These are phyloP conservation scores for Cryptosporidium xiaoi DNA, from an alignment of 169 alveolate species.

Conservation along the genomic window DNA sequence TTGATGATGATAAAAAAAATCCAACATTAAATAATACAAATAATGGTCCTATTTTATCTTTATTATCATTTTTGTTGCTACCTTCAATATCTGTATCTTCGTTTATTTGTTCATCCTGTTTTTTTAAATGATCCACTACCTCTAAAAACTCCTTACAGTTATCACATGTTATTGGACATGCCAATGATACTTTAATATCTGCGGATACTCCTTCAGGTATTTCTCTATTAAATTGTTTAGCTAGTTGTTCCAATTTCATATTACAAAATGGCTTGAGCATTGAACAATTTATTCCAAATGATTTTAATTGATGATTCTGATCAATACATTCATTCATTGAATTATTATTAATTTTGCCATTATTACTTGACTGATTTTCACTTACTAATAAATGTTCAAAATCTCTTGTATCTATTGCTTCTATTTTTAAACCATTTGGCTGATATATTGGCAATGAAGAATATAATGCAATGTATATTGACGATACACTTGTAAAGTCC, in stretches of 20 bases:
- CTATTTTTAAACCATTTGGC: conserved; percentile 49
- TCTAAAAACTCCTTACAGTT: conserved; percentile 51
- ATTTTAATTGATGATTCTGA: conserved; percentile 42
- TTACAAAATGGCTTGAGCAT: conserved; percentile 74
- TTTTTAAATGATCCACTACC: conserved; percentile 58
- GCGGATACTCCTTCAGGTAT: conserved; percentile 78
- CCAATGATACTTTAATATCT: conserved; percentile 74
- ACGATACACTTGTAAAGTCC: conserved; percentile 46
- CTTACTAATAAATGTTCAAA: conserved; percentile 10
- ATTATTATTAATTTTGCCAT: neutral
- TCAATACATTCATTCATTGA: conserved; percentile 5
- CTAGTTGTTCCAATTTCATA: conserved; percentile 64
- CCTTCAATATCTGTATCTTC: conserved; percentile 27
- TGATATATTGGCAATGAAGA: conserved; percentile 49
- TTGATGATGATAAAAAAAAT: conserved; percentile 33
- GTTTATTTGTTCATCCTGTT: conserved; percentile 34
- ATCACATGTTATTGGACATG: conserved; percentile 65
- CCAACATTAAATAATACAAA: conserved; percentile 43
- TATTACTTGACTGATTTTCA: neutral
- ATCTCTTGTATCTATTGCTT: conserved; percentile 15
- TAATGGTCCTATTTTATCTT: conserved; percentile 17
- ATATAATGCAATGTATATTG: conserved; percentile 51
- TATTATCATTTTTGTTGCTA: neutral
- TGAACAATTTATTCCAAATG: conserved; percentile 56
- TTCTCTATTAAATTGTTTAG: conserved; percentile 63